Evolutionary conservation across 108 stramenopile genomes (phyloP).

Genomic region (Pseudonitzschia pungens): DNA sequence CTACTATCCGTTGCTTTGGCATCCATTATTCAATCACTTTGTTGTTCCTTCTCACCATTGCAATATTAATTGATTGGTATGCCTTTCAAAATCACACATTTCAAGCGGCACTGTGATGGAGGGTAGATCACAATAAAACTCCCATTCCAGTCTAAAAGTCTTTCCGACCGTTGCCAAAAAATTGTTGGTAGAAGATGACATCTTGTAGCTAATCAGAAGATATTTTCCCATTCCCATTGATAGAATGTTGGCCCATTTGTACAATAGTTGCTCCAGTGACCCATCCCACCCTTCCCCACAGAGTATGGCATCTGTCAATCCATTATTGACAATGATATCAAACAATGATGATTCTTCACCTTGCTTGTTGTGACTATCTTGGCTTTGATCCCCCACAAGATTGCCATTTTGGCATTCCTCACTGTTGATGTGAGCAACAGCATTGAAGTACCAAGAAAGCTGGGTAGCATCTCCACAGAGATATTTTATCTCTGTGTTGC

Average conservation of each 20-base stretch:
- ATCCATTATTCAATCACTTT: background rate
- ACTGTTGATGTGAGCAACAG: background rate
- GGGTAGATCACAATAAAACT: conserved; percentile 25
- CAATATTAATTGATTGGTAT: conserved; percentile 16
- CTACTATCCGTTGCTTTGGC: no score
- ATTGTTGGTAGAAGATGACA: conserved; percentile 31
- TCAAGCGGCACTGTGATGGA: background rate
- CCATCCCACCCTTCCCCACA: conserved; percentile 70
- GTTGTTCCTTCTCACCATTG: conserved; percentile 19
- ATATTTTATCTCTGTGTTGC: conserved; percentile 36
- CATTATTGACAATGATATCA: conserved; percentile 76
- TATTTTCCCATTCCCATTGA: conserved; percentile 26
- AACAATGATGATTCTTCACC: conserved; percentile 20
- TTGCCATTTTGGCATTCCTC: background rate
- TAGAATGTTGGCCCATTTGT: conserved; percentile 35
- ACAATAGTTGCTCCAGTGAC: conserved; percentile 36
- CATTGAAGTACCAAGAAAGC: conserved; percentile 28
- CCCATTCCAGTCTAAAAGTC: conserved; percentile 35
- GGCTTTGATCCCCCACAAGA: background rate
- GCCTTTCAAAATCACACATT: background rate
- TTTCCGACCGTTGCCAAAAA: conserved; percentile 33
- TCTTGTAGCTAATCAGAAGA: conserved; percentile 44
- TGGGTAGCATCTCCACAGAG: conserved; percentile 67
- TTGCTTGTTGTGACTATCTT: background rate
- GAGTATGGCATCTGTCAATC: conserved; percentile 74